Percentiles rank a stretch among this genome's conserved stretches.
Conservation (phyloP, 2,329 filamentous ascomycete species). For the Colletotrichum caudatum region DNA sequence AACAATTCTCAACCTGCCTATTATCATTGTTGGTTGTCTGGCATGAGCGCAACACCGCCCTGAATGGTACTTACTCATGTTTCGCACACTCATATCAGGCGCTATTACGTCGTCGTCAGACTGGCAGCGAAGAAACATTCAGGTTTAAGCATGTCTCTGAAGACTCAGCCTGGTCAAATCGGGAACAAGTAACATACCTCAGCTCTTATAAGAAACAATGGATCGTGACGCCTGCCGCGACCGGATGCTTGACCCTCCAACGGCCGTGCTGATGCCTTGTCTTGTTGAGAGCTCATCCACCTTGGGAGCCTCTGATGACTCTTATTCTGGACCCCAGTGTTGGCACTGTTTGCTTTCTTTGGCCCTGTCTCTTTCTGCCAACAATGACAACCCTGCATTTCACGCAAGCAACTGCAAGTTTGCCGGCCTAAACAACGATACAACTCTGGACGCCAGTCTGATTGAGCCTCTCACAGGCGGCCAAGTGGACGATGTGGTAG, state of each 20-base stretch:
- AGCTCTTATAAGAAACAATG: slow-evolving; percentile 4
- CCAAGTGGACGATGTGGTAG: slow-evolving; percentile 47
- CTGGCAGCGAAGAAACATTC: slow-evolving; percentile 16
- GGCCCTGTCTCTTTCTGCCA: slow-evolving; percentile 7
- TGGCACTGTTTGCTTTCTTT: slow-evolving; percentile 12
- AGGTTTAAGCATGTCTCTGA: slow-evolving; percentile 7
- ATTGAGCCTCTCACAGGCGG: slow-evolving; percentile 47
- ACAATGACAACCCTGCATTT: slow-evolving; percentile 12
- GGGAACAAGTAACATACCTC: slow-evolving; percentile 19
- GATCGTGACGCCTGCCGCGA: slow-evolving; percentile 15
- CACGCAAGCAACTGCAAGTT: slow-evolving; percentile 25
- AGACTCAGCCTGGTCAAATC: slow-evolving; percentile 23
- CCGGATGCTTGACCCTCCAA: slow-evolving; percentile 15
- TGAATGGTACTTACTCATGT: neutral
- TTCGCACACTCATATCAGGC: slow-evolving; percentile 18
- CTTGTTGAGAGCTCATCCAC: neutral
- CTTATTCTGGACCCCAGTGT: neutral
- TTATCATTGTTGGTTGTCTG: neutral
- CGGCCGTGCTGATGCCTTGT: neutral
- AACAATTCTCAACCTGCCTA: neutral
- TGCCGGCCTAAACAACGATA: slow-evolving; percentile 12
- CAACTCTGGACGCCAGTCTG: slow-evolving; percentile 5
- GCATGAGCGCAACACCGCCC: slow-evolving; percentile 1
- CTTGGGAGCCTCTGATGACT: neutral
- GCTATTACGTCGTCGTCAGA: slow-evolving; percentile 15